A percentile compares a stretch with the other conserved stretches of the same genome.
phyloP scores from a whole-genome alignment of 345 rosid species.

The Barbarea vulgaris region DNA sequence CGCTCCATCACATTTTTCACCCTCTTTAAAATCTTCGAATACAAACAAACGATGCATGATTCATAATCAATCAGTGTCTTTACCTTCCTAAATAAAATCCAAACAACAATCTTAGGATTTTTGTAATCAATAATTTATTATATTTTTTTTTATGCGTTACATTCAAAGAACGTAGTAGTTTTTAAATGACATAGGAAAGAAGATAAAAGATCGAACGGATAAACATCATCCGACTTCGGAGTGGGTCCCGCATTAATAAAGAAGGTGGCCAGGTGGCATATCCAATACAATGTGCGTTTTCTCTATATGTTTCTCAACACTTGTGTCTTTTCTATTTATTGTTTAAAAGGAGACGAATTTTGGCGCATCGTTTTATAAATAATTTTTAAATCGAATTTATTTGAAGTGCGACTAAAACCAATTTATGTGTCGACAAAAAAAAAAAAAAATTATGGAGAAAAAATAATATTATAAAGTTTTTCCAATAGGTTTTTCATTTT shows the following conservation, averaged over 20 bases:
- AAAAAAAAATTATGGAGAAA: too few species aligned
- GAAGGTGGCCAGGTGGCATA: background rate
- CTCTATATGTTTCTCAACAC: background rate
- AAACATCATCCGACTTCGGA: conserved; percentile 20
- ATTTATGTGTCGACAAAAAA: too few species aligned
- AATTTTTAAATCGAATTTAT: background rate
- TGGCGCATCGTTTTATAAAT: background rate
- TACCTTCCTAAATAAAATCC: background rate
- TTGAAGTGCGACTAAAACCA: background rate
- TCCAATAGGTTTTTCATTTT: background rate
- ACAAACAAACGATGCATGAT: background rate
- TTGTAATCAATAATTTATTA: background rate
- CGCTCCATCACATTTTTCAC: background rate
- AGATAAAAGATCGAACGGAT: conserved; percentile 28
- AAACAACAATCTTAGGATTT: background rate
- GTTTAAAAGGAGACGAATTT: background rate
- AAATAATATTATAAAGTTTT: background rate
- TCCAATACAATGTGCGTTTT: conserved; percentile 25
- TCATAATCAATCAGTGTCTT: background rate
- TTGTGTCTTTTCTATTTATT: background rate
- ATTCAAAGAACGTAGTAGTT: background rate
- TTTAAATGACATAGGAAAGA: background rate
- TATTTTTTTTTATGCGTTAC: background rate
- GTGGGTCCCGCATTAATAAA: conserved; percentile 18
- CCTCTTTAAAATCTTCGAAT: background rate